Evolutionary conservation across 768 basidiomycete genomes (phyloP), one percentile per base, ranked within the genome.

Genomic region (Boletellus emodensis): DNA sequence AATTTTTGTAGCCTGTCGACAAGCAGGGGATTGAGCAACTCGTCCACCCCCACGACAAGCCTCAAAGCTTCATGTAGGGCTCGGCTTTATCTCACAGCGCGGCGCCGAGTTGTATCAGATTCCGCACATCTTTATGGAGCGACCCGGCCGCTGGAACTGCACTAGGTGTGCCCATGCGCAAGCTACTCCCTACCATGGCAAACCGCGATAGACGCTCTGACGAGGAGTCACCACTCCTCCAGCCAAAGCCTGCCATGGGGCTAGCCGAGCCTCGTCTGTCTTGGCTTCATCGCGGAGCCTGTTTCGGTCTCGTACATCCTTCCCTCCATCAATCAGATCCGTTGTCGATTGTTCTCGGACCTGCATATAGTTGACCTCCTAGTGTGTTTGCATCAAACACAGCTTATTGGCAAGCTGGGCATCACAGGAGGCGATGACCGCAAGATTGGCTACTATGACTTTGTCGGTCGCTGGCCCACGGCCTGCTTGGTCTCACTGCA

Each of bases 361-460:
- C 6, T 17, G 3, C 9, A 20, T n/a, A 46, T n/a, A 17, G 18
- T 30, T 24, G 32, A 28, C 15, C 8, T 30, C 2, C 9, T 18
- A 30, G 3, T 24, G 4, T 6, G 6, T 33, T 37, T 26, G 26
- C 4, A 14, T 10, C 17, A 5, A 50, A 30, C n/a, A 37, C 48
- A 85, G 83, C 73, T 85, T 15, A 75, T 86, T 24, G 70, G 76
- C 30, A 83, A 83, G 53, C 70, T 84, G 14, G 81, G 76, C 32
- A 71, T 86, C 26, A 84, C 81, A 5, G 79, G 78, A n/a, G 84
- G 83, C 20, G 82, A 86, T 49, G 75, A 81, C 40, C 71, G 73
- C 40, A 82, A 80, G 67, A 79, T 83, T 4, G 84, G 84, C 28
- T 85, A 85, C 57, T 86, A 85, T 61, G 82, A 85, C 54, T 70